Conservation (phyloP, 805 yeast species). For the Lachancea nothofagi region DNA sequence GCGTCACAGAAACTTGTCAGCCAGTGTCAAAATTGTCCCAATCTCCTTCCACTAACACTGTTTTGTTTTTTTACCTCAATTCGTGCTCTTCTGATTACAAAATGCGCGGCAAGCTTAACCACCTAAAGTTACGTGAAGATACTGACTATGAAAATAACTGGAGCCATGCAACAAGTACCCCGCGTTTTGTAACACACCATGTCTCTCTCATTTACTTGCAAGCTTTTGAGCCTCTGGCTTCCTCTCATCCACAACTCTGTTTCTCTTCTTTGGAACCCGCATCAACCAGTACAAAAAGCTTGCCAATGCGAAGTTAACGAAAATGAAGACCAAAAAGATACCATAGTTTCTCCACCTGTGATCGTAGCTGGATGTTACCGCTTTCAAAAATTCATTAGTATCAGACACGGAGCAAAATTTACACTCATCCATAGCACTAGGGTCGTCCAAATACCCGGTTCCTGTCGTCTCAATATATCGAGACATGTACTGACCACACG, state of each 20-base stretch:
- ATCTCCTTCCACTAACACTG: too few relatives aligned
- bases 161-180: too few relatives aligned
- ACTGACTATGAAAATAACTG: too few relatives aligned
- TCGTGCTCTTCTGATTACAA: too few relatives aligned
- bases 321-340: conserved; percentile 48
- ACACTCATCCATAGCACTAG: conserved; percentile 47
- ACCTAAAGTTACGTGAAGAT: too few relatives aligned
- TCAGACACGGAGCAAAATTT: conserved; percentile 47
- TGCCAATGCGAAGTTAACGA: conserved; percentile 39
- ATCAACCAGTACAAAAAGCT: conserved; percentile 53
- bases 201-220: not conserved
- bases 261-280: conserved; percentile 60
- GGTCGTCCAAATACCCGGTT: conserved; percentile 45
- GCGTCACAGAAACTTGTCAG: too few relatives aligned
- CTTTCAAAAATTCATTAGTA: conserved; percentile 54
- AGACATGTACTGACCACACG: conserved; percentile 53
- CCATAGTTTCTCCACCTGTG: conserved; percentile 59
- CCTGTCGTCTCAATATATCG: conserved; percentile 32
- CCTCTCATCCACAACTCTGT: conserved; percentile 12
- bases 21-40: too few relatives aligned
- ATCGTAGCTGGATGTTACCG: conserved; percentile 37
- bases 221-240: conserved; percentile 8
- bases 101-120: too few relatives aligned
- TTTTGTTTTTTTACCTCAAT: too few relatives aligned
- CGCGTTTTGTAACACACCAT: too few relatives aligned